Percentiles rank a stretch among this genome's conserved stretches.
Evolutionary conservation across 2,329 filamentous ascomycete genomes (phyloP).

Genomic region (Talaromyces sp.): DNA sequence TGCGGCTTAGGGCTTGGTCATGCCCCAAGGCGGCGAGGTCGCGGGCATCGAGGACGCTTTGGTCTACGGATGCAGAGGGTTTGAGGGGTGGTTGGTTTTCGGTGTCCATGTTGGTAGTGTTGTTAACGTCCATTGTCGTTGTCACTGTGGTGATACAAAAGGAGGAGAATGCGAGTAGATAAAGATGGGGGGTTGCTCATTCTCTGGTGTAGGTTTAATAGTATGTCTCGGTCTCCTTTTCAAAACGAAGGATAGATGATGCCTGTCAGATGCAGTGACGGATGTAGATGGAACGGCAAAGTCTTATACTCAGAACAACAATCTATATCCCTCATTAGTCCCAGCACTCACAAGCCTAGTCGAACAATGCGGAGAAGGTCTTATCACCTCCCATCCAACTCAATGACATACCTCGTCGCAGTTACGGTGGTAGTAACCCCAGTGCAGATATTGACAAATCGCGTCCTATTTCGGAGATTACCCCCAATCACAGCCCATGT

Average conservation of each 20-base stretch:
- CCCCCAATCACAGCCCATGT: constrained; percentile 12
- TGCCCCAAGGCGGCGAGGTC: constrained; percentile 44
- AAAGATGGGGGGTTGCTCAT: constrained; percentile 10
- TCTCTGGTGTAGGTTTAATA: background rate
- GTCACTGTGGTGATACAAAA: constrained; percentile 5
- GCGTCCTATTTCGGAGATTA: constrained; percentile 16
- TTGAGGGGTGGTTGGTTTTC: constrained; percentile 15
- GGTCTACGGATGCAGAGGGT: constrained; percentile 22
- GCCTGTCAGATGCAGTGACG: background rate
- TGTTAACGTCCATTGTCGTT: background rate
- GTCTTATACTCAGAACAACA: background rate
- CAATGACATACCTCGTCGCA: background rate
- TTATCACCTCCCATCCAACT: background rate
- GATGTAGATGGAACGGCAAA: background rate
- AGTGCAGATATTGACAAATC: constrained; percentile 1
- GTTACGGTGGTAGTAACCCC: background rate
- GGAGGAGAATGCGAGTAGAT: background rate
- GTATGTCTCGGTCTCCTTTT: background rate
- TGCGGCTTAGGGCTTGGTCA: constrained; percentile 42
- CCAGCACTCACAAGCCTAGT: background rate
- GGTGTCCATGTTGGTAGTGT: constrained; percentile 2
- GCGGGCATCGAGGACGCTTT: constrained; percentile 40
- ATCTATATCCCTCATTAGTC: background rate
- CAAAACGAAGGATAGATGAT: background rate
- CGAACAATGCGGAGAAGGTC: background rate